Percentiles rank a stretch among this genome's conserved stretches.
Evolutionary conservation across 768 basidiomycete species (phyloP).

Genomic region (Rhodotorula sphaerocarpa): DNA sequence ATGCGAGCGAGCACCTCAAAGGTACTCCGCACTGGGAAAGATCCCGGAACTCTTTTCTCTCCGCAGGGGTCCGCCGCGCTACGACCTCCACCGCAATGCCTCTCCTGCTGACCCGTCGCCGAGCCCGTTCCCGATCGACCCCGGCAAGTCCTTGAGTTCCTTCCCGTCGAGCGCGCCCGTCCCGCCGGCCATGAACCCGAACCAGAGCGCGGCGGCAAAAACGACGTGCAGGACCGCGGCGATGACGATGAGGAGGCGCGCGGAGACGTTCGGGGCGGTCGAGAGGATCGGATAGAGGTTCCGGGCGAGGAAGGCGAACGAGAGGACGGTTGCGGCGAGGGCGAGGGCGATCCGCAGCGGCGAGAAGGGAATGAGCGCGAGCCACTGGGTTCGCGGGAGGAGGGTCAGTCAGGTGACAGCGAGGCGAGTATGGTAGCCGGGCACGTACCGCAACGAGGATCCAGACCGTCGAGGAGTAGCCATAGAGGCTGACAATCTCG

Average conservation of each 20-base stretch:
- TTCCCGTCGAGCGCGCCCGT: conserved; percentile 3
- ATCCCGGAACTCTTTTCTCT: too few relatives aligned
- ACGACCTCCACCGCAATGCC: background rate
- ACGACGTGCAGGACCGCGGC: conserved; percentile 67
- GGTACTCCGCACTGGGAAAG: too few relatives aligned
- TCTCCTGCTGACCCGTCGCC: background rate
- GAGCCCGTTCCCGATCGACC: background rate
- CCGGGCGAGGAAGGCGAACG: conserved; percentile 74
- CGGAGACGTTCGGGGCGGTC: conserved; percentile 71
- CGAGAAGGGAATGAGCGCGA: conserved; percentile 25
- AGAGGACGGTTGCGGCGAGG: conserved; percentile 62
- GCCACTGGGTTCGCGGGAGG: conserved; percentile 10
- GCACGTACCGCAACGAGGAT: conserved; percentile 71
- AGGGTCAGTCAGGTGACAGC: background rate
- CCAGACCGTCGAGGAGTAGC: conserved; percentile 68
- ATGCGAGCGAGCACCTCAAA: too few relatives aligned
- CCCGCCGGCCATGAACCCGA: conserved; percentile 56
- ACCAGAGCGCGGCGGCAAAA: conserved; percentile 76
- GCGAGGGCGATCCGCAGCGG: conserved; percentile 46
- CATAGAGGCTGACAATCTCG: conserved; percentile 51
- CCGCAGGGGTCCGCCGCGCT: background rate
- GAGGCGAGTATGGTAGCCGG: too few relatives aligned
- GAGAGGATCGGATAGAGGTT: conserved; percentile 87
- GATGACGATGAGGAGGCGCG: conserved; percentile 69
- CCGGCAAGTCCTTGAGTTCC: conserved; percentile 3